phyloP scores from a whole-genome alignment of 805 yeast species.

The Metschnikowia continentalis region DNA sequence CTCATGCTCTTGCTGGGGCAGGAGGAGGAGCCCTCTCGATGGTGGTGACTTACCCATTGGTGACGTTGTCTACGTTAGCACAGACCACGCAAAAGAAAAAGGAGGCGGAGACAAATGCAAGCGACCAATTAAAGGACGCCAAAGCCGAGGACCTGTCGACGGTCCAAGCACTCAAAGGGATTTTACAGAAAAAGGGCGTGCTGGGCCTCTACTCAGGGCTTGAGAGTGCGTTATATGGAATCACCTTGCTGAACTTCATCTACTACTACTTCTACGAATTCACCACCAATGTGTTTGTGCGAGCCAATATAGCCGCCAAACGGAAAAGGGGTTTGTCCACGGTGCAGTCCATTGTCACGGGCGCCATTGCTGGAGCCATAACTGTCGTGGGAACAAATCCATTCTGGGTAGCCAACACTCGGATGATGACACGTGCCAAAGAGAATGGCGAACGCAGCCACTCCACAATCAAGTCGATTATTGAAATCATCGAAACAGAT shows the following conservation, averaged over 20 bases:
- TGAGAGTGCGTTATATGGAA: slow-evolving; percentile 83
- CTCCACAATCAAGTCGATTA: slow-evolving; percentile 52
- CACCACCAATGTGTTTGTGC: slow-evolving; percentile 46
- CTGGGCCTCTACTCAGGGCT: slow-evolving; percentile 77
- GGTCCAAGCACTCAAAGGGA: slow-evolving; percentile 32
- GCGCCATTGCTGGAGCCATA: slow-evolving; percentile 83
- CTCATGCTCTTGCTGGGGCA: slow-evolving; percentile 94
- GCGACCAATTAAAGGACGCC: no score
- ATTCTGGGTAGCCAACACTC: slow-evolving; percentile 91
- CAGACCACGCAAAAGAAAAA: slow-evolving; percentile 54
- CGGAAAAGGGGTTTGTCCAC: slow-evolving; percentile 48
- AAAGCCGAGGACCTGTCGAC: slow-evolving; percentile 12
- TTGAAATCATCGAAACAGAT: slow-evolving; percentile 62
- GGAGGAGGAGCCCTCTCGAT: slow-evolving; percentile 88
- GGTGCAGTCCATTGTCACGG: slow-evolving; percentile 65
- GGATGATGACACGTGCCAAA: slow-evolving; percentile 62
- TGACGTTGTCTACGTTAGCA: slow-evolving; percentile 81
- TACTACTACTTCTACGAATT: slow-evolving; percentile 90
- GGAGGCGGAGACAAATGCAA: slow-evolving; percentile 1
- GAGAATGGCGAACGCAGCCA: slow-evolving; percentile 20
- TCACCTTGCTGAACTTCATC: slow-evolving; percentile 79
- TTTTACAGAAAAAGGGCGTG: slow-evolving; percentile 57
- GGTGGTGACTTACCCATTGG: slow-evolving; percentile 85
- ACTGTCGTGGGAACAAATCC: slow-evolving; percentile 84
- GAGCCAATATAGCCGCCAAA: slow-evolving; percentile 24